Evolutionary conservation across 306 rosid species (phyloP).

Genomic region (Gillenia trifoliata): DNA sequence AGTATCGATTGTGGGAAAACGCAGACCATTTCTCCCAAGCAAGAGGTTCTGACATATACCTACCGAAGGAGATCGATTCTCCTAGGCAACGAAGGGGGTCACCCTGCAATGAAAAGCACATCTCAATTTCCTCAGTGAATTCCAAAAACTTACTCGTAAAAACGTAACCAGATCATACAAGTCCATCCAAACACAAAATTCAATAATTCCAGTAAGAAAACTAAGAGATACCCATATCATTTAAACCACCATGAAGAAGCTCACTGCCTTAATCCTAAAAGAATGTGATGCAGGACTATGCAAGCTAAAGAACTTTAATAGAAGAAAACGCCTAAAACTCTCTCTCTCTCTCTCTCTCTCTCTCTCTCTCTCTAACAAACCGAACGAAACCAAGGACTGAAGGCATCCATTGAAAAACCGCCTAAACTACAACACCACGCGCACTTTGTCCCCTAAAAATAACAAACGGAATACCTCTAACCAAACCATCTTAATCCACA

Average conservation of each 20-base stretch:
- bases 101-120: conserved; percentile 36
- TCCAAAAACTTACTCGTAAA: background rate
- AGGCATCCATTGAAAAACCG: background rate
- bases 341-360: background rate
- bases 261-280: conserved; percentile 11
- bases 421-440: background rate
- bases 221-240: conserved; percentile 22
- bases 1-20: conserved; percentile 73
- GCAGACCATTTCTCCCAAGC: conserved; percentile 90
- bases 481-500: background rate
- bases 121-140: conserved; percentile 11
- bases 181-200: background rate
- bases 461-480: background rate
- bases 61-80: conserved; percentile 86
- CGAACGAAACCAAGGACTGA: conserved; percentile 4
- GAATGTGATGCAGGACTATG: conserved; percentile 17
- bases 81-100: conserved; percentile 48
- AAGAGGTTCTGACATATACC: conserved; percentile 64
- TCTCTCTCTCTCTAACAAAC: background rate
- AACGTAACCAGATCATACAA: background rate
- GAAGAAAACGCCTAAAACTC: background rate
- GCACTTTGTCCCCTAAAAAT: background rate
- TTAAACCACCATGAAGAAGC: conserved; percentile 19
- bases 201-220: background rate
- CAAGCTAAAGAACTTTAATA: conserved; percentile 12